Evolutionary conservation across 2,329 filamentous ascomycete species (phyloP).

Genomic region (Ophiostoma sp.): DNA sequence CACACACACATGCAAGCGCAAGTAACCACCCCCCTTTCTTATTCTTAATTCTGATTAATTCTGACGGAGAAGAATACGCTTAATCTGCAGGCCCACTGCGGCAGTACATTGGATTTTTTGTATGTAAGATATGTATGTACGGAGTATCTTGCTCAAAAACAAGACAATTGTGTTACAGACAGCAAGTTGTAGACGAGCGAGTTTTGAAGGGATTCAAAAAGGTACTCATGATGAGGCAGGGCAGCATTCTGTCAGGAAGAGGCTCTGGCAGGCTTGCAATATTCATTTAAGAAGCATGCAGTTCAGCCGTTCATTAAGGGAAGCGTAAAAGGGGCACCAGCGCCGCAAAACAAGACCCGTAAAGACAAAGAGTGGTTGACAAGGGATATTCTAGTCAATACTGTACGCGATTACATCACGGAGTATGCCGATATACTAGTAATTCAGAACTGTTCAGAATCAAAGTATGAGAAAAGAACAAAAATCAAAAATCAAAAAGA

Average conservation of each 20-base stretch:
- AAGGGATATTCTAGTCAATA: background rate
- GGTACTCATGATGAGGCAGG: background rate
- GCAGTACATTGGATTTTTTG: background rate
- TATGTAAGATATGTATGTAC: background rate
- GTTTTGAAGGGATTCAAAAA: background rate
- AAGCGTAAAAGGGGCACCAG: background rate
- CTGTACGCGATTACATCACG: background rate
- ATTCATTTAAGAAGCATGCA: background rate
- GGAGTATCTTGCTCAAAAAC: background rate
- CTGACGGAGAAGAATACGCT: background rate
- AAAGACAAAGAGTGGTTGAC: background rate
- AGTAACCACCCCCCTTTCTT: slow-evolving; percentile 9
- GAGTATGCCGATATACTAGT: background rate
- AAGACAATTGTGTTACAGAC: background rate
- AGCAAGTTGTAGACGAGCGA: background rate
- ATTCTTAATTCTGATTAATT: slow-evolving; percentile 5
- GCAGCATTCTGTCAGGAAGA: background rate
- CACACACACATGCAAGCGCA: background rate
- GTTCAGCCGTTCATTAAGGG: background rate
- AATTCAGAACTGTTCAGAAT: background rate
- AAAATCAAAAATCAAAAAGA: background rate
- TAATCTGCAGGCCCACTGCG: background rate
- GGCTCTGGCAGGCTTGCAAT: background rate
- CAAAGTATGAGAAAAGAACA: background rate
- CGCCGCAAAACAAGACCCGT: slow-evolving; percentile 3